These are phyloP conservation scores for Phytopythium vexans DNA, from an alignment of 352 stramenopile genomes.

Conservation along the genomic window DNA sequence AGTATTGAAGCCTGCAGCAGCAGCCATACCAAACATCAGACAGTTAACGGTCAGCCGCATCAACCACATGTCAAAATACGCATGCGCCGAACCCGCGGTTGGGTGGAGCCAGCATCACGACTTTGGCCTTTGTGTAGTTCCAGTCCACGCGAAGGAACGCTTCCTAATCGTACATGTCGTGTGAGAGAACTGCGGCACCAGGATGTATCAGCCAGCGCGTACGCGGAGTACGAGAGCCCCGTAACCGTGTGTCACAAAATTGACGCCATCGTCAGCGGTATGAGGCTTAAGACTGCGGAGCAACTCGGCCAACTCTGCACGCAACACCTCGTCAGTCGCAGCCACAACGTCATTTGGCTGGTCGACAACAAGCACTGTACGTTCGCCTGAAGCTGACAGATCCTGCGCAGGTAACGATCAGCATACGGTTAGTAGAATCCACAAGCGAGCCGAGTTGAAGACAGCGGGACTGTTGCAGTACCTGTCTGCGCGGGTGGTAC, in stretches of 20 bases:
- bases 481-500: slow-evolving; percentile 40
- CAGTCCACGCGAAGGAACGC: slow-evolving; percentile 69
- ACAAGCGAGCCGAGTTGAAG: not conserved
- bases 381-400: slow-evolving; percentile 34
- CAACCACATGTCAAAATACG: not conserved
- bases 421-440: not conserved
- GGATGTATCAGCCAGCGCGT: not conserved
- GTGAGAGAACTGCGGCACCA: not conserved
- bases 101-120: slow-evolving; percentile 70
- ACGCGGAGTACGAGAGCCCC: slow-evolving; percentile 64
- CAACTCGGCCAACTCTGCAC: slow-evolving; percentile 40
- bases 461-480: slow-evolving; percentile 6
- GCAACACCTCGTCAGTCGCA: not conserved
- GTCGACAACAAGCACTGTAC: slow-evolving; percentile 10
- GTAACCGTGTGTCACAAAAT: slow-evolving; percentile 78
- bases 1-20: slow-evolving; percentile 46
- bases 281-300: slow-evolving; percentile 63
- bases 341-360: slow-evolving; percentile 1
- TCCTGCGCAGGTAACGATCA: slow-evolving; percentile 12
- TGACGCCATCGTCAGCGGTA: slow-evolving; percentile 42
- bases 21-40: not conserved
- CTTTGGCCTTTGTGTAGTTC: slow-evolving; percentile 66
- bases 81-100: slow-evolving; percentile 48
- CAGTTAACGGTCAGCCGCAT: not conserved
- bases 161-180: slow-evolving; percentile 28